A percentile compares a stretch with the other conserved stretches of the same genome.
These are phyloP conservation scores for Erodium maritimum DNA, from an alignment of 345 rosid species.

Conservation along the genomic window DNA sequence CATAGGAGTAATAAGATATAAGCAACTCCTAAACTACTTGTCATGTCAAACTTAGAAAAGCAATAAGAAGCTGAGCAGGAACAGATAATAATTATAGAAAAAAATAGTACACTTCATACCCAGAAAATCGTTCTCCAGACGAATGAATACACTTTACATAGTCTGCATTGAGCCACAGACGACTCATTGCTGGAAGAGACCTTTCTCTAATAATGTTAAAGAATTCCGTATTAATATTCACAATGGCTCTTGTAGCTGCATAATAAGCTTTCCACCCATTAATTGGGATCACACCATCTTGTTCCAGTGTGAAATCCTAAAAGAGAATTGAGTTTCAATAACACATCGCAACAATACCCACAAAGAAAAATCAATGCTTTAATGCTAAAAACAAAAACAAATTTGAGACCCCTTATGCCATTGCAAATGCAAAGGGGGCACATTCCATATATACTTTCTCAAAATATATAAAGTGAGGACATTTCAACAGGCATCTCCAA, in stretches of 20 bases:
- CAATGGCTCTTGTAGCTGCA: slow-evolving; percentile 83
- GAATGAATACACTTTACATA: slow-evolving; percentile 90
- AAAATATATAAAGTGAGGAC: neutral
- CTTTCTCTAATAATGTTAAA: slow-evolving; percentile 74
- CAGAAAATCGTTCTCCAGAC: slow-evolving; percentile 72
- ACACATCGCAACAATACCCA: neutral
- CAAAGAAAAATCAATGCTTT: neutral
- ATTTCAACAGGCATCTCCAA: neutral
- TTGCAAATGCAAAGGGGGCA: neutral
- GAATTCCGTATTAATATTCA: slow-evolving; percentile 72
- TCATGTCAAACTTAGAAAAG: neutral
- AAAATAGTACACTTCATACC: slow-evolving; percentile 33
- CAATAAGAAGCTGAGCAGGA: too few species aligned
- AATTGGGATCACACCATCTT: slow-evolving; percentile 64
- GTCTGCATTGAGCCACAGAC: slow-evolving; percentile 78
- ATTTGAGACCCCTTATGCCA: neutral
- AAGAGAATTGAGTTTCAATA: neutral
- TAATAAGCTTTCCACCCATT: slow-evolving; percentile 97
- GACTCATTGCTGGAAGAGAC: slow-evolving; percentile 65
- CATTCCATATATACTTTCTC: neutral
- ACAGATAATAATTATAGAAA: neutral
- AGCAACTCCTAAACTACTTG: neutral
- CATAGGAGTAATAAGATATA: neutral
- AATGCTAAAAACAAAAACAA: neutral
- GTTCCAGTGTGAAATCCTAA: slow-evolving; percentile 91